Evolutionary conservation across 2,329 filamentous ascomycete genomes (phyloP).

Genomic region (Xylaria sp.): DNA sequence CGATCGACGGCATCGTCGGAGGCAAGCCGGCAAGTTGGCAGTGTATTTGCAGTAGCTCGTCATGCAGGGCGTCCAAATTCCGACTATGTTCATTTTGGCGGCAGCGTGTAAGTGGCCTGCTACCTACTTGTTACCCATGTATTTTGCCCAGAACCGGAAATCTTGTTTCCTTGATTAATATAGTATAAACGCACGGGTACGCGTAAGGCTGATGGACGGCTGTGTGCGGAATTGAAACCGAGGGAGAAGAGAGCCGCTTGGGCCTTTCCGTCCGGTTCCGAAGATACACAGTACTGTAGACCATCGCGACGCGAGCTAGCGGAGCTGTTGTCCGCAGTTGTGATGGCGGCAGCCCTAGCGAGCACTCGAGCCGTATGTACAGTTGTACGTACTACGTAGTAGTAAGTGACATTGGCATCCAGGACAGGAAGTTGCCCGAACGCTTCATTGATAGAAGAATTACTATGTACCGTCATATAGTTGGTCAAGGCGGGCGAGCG

Average conservation of each 20-base stretch:
- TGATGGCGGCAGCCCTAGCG: constrained; percentile 4
- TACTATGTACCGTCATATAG: not conserved
- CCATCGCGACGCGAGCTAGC: constrained; percentile 16
- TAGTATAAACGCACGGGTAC: not conserved
- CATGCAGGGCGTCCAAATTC: not conserved
- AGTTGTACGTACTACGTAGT: not conserved
- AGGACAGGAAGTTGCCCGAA: not conserved
- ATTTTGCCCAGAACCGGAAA: not conserved
- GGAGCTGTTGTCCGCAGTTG: constrained; percentile 21
- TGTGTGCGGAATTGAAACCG: not conserved
- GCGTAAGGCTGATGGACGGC: not conserved
- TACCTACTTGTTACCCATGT: not conserved
- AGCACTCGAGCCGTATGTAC: constrained; percentile 3
- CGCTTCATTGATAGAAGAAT: constrained; percentile 1
- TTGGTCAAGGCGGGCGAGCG: no score
- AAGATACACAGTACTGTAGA: not conserved
- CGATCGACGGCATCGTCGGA: not conserved
- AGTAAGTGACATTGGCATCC: constrained; percentile 3
- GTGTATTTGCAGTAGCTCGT: not conserved
- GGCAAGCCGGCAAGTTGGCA: not conserved
- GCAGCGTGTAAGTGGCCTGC: not conserved
- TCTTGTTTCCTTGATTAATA: not conserved
- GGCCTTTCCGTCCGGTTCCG: not conserved
- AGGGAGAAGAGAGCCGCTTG: not conserved
- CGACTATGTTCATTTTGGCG: not conserved